Base-by-base conservation (phyloP, 495 filamentous ascomycete species). In the Glonium stellatum region DNA sequence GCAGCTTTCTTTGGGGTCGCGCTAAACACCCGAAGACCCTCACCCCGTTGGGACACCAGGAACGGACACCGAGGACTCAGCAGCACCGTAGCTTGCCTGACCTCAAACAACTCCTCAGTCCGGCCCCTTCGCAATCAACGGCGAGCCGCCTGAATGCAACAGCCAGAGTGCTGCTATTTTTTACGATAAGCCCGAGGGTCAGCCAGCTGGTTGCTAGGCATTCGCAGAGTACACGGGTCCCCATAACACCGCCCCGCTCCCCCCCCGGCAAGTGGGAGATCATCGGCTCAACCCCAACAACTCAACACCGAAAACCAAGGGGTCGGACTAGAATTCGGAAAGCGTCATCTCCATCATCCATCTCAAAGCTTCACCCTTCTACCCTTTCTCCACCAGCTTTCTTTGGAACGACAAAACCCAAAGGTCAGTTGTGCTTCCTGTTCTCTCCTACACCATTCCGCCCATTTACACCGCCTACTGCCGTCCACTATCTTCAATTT, bases 301-400 rank as follows among this genome's bases (percentile, higher is more conserved):
- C 58, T 55, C 59, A 66, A 58, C 64, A 54, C 57, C 64, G 64
- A 54, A 50, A 37, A 34, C 15, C 54, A 54, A 51, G 19, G 59
- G 42, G 50, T 11, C 46, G 52, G 49, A 63, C 27, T 6, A 63
- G 13, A 44, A 34, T 46, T 60, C 60, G 56, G 47, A 58, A 8
- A 63, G 57, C 57, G 54, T 55, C 52, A 52, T 60, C 57, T 51
- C 57, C 27, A 25, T 63, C 59, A 42, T 55, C 54, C 41, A 47
- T 50, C 55, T 50, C 44, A 42, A 10, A 25, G 11, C 35, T 39
- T 54, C 23, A 31, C 39, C 54, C 37, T 57, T 44, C 35, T 39
- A 37, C 44, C 22, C 1, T 27, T n/a, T 31, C 25, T 59, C 34
- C 4, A 41, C 22, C 12, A 18, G 34, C 59, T 22, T 22, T 37